Evolutionary conservation across 257 asterid species (phyloP), one percentile per base, ranked within the genome.

Genomic region (Nicotiana tabacum): DNA sequence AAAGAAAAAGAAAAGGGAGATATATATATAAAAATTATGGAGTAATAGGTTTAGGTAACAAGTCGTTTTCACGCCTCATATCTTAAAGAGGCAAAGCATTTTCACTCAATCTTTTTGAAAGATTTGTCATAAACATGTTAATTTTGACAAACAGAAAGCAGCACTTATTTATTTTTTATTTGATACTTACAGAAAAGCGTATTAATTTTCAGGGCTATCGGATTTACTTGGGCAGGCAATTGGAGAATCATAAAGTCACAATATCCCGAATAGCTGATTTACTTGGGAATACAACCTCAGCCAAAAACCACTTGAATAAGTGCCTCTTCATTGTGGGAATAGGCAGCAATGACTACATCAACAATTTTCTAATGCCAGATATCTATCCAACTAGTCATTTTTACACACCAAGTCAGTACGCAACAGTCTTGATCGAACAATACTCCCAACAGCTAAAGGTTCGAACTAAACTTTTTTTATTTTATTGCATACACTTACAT

Each of bases 261-360:
- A 27, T 84, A 1, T 4, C 27, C 0, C 82, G 77, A 16, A 55
- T 90, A 48, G 16, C 48, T 10, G 1, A 3, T 16, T 39, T 81
- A 35, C 82, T 85, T 0, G 53, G 88, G 18, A 82, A 35, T 53
- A 18, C 13, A 24, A 48, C 33, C 15, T 33, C 74, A 12, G 67
- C 35, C 0, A 33, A 81, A 4, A 32, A 56, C 2, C 80, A 90
- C 56, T 87, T 92, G 2, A 68, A 66, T 8, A 55, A 78, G 33
- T 93, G 98, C 72, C 58, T 91, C 10, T 93, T 90, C 81, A 77
- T 77, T 9, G 92, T 93, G 7, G 83, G 86, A 57, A 88, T 88
- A 0, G 98, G 98, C 13, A 91, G 89, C 79, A 88, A 92, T 35
- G 98, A 92, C 64, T 93, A 93, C 85, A 70, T 91, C 4, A 91